Percentiles rank a stretch among this genome's conserved stretches.
Evolutionary conservation across 1,284 basidiomycete species (phyloP).

Genomic region (Pterulicium gracile): DNA sequence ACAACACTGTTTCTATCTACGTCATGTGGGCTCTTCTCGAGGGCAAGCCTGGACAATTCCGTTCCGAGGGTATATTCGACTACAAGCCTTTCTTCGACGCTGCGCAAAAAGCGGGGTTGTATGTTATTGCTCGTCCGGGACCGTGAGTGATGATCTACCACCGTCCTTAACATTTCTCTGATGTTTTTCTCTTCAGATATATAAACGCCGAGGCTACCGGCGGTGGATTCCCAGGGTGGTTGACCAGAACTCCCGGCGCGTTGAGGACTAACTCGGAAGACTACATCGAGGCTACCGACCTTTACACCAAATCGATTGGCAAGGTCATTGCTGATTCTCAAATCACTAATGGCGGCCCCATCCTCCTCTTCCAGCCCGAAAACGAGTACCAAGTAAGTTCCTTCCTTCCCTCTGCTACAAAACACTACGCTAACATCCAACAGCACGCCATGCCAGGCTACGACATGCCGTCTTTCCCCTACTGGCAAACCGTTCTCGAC

Average conservation of each 20-base stretch:
- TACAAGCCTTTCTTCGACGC: slow-evolving; percentile 41
- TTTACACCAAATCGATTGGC: slow-evolving; percentile 19
- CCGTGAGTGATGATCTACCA: slow-evolving; percentile 33
- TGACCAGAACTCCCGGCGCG: slow-evolving; percentile 33
- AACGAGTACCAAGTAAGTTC: slow-evolving; percentile 49
- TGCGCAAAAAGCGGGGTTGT: slow-evolving; percentile 38
- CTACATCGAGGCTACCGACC: slow-evolving; percentile 32
- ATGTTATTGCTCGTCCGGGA: slow-evolving; percentile 43
- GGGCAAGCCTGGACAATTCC: slow-evolving; percentile 35
- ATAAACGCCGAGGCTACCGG: slow-evolving; percentile 41
- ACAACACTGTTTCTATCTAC: slow-evolving; percentile 47
- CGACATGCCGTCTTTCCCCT: too few relatives aligned
- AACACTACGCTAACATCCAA: too few relatives aligned
- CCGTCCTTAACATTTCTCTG: neutral
- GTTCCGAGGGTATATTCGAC: slow-evolving; percentile 35
- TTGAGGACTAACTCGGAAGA: slow-evolving; percentile 38
- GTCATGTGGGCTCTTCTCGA: slow-evolving; percentile 39
- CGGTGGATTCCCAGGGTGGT: slow-evolving; percentile 49
- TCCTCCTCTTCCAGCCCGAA: slow-evolving; percentile 48
- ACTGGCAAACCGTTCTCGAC: slow-evolving; percentile 41
- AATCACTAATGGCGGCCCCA: slow-evolving; percentile 39
- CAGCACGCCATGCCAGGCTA: too few relatives aligned
- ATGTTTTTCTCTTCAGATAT: slow-evolving; percentile 4
- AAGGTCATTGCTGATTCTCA: slow-evolving; percentile 40
- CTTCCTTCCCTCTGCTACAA: too few relatives aligned